phyloP scores from a whole-genome alignment of 139 green algal species.

The Trebouxia sp. region DNA sequence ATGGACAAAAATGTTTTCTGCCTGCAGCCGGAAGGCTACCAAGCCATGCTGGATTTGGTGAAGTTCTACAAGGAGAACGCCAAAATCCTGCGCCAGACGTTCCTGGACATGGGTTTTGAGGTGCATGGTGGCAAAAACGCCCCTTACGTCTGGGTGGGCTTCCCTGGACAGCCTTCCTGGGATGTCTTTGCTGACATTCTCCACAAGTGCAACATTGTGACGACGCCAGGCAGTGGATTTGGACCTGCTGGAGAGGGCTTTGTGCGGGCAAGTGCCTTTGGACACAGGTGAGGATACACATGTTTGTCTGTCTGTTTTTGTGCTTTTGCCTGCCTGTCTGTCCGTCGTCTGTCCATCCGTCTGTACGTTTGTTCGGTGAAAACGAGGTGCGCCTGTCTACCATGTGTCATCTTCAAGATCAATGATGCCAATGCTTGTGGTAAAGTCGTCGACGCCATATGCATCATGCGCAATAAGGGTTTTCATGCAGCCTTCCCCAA shows the following conservation, averaged over 20 bases:
- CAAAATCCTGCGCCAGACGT: conserved; percentile 84
- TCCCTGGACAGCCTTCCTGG: conserved; percentile 86
- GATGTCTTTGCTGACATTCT: conserved; percentile 98
- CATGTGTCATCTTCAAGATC: not conserved
- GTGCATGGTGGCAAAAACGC: conserved; percentile 93
- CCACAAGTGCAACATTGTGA: conserved; percentile 96
- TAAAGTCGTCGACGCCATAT: no score
- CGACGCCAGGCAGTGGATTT: conserved; percentile 95
- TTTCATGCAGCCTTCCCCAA: no score
- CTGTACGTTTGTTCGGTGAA: not conserved
- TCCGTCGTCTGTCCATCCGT: not conserved
- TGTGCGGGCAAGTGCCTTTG: conserved; percentile 94
- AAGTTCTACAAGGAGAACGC: conserved; percentile 99
- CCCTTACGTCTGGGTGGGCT: conserved; percentile 98
- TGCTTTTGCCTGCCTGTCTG: not conserved
- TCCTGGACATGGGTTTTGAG: conserved; percentile 92
- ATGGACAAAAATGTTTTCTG: not conserved
- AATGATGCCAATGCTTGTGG: not conserved
- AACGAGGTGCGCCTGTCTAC: not conserved
- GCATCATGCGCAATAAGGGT: no score
- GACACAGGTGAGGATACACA: conserved; percentile 52
- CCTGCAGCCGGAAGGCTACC: conserved; percentile 68
- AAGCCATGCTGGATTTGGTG: conserved; percentile 86
- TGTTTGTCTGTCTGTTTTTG: not conserved
- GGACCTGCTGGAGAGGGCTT: conserved; percentile 96